Percentiles rank a stretch among this genome's conserved stretches.
phyloP scores from a whole-genome alignment of 1,139 yeast genomes.

The Kluyveromyces sp. region DNA sequence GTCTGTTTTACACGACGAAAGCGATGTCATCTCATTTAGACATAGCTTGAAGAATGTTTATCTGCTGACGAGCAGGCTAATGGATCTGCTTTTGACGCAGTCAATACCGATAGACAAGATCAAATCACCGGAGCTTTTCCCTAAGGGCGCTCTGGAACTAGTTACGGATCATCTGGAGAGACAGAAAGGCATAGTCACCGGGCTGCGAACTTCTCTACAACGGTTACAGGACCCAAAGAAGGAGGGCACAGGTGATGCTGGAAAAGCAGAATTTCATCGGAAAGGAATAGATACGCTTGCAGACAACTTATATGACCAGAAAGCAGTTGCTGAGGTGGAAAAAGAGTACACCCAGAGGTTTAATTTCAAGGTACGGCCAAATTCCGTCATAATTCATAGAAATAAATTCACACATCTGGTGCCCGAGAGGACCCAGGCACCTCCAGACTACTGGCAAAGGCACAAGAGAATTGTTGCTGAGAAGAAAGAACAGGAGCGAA shows the following conservation, averaged over 20 bases:
- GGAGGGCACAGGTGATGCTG: neutral
- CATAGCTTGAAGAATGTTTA: slow-evolving; percentile 24
- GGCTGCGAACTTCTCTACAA: neutral
- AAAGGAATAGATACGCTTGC: neutral
- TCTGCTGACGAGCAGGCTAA: slow-evolving; percentile 18
- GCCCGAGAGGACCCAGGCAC: slow-evolving; percentile 23
- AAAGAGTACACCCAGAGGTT: slow-evolving; percentile 10
- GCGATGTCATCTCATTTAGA: slow-evolving; percentile 30
- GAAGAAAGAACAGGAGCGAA: slow-evolving; percentile 6
- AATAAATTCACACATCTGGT: slow-evolving; percentile 17
- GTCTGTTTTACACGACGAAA: slow-evolving; percentile 29
- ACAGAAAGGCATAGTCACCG: slow-evolving; percentile 12
- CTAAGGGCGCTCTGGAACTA: slow-evolving; percentile 11
- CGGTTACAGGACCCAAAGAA: neutral
- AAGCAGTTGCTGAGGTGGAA: slow-evolving; percentile 9
- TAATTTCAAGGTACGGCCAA: slow-evolving; percentile 12
- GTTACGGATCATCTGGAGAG: slow-evolving; percentile 12
- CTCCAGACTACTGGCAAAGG: slow-evolving; percentile 26
- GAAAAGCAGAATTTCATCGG: neutral
- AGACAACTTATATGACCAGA: slow-evolving; percentile 1
- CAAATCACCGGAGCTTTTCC: slow-evolving; percentile 18
- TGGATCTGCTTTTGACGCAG: slow-evolving; percentile 23
- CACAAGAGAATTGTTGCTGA: slow-evolving; percentile 12
- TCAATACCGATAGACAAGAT: slow-evolving; percentile 21
- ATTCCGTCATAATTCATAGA: slow-evolving; percentile 17